These are phyloP conservation scores for Verticillium albo-atrum DNA, from an alignment of 2,329 filamentous ascomycete species.

Conservation along the genomic window DNA sequence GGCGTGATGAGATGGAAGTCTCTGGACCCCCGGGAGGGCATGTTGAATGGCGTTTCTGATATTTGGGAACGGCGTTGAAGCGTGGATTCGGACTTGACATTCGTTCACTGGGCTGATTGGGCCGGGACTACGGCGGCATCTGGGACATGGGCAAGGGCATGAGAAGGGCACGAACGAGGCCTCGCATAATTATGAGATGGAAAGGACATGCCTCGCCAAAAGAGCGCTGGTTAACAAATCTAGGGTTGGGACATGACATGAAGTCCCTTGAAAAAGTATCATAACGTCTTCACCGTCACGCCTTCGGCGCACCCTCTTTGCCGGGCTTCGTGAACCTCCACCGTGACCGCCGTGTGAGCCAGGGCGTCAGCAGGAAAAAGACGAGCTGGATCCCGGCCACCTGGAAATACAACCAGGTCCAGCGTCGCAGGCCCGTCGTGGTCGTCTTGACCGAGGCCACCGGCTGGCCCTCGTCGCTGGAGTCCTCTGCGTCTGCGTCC, in stretches of 20 bases:
- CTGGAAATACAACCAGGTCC: constrained; percentile 3
- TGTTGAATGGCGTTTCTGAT: background rate
- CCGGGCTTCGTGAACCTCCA: constrained; percentile 28
- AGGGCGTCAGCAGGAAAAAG: constrained; percentile 5
- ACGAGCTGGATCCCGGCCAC: constrained; percentile 4
- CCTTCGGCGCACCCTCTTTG: background rate
- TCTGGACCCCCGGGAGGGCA: too few species aligned
- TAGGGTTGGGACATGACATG: background rate
- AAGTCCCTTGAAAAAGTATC: background rate
- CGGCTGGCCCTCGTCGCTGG: background rate
- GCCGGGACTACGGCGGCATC: background rate
- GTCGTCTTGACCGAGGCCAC: background rate
- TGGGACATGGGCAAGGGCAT: background rate
- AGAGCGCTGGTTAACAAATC: background rate
- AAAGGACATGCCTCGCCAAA: too few species aligned
- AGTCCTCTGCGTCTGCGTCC: background rate
- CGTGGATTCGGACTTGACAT: background rate
- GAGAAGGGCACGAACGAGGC: background rate
- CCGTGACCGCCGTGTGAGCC: constrained; percentile 35
- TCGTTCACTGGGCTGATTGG: background rate
- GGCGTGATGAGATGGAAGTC: background rate
- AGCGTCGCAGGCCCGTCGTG: constrained; percentile 1
- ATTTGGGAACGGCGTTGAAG: background rate
- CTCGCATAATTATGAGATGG: too few species aligned
- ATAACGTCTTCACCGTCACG: background rate